Evolutionary conservation across 75 land plant genomes (phyloP), one percentile per base, ranked within the genome.

Genomic region (Selaginella tamariscina): DNA sequence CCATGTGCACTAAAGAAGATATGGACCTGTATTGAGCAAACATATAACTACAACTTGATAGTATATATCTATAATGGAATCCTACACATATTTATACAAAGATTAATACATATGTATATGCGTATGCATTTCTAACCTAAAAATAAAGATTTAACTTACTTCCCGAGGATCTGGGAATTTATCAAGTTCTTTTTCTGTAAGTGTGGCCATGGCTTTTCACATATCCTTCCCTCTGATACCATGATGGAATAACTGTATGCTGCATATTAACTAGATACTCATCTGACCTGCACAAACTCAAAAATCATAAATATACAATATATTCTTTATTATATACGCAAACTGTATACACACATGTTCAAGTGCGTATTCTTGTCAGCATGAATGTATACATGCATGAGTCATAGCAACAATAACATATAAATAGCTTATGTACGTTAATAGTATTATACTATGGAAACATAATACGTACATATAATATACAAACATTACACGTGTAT

Each of bases 1-100:
- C 99, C 99, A 86, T 95, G 99, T 59, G 99, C 99, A 77, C 98
- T 92, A 67, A 95, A 95, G 75, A 95, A 95, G 77, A 95, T 86
- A 86, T 84, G 75, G 0, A 88, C 99, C 99, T 94, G 73, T 44
- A 54, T 62, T 29, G 24, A 21, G 59, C 29, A 33, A 32, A 55
- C 29, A 31, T 30, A 26, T 31, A 49, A 24, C 29, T 55, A 24
- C 2, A 31, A 32, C 68, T 72, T 13, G 60, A 11, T 44, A 72
- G 27, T 18, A 70, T n/a, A n/a, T n/a, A n/a, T n/a, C n/a, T n/a
- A n/a, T n/a, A n/a, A n/a, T n/a, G n/a, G n/a, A n/a, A n/a, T n/a
- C n/a, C n/a, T n/a, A n/a, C n/a, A n/a, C n/a, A n/a, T n/a, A n/a
- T n/a, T n/a, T n/a, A n/a, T n/a, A n/a, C n/a, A n/a, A n/a, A n/a